Conservation (phyloP, 257 asterid genomes). For the Jacaranda copaia region DNA sequence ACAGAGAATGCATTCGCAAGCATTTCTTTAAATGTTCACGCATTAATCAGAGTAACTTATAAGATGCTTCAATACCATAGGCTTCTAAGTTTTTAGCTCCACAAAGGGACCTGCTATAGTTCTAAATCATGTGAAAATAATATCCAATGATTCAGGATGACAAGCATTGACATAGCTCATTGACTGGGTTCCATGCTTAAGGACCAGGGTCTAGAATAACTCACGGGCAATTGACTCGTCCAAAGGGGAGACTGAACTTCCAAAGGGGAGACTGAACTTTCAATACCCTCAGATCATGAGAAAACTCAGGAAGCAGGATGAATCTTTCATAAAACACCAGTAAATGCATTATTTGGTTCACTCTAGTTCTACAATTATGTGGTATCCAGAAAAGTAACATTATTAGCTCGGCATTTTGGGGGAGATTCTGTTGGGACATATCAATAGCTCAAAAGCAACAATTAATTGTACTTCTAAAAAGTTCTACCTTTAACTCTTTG, state of each 20-base stretch:
- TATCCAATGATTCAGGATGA: no score
- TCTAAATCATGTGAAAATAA: no score
- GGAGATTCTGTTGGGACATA: not conserved
- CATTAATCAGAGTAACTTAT: not conserved
- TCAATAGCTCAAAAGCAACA: conserved; percentile 19
- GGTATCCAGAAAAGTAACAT: not conserved
- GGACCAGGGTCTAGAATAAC: not conserved
- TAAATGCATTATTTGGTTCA: not conserved
- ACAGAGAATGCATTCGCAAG: not conserved
- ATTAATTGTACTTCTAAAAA: conserved; percentile 2
- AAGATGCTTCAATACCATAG: not conserved
- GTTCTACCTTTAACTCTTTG: conserved; percentile 80
- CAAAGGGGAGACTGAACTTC: not conserved
- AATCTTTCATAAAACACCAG: not conserved
- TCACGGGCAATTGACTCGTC: not conserved
- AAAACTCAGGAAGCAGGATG: not conserved
- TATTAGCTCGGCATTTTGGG: not conserved
- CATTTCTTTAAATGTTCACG: not conserved
- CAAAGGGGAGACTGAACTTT: not conserved
- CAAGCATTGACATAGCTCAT: not conserved
- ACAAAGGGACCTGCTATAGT: no score
- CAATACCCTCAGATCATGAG: not conserved
- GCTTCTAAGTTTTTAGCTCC: not conserved
- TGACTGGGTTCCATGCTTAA: not conserved
- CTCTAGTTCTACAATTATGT: not conserved